Base-by-base conservation (phyloP, 139 green algal genomes). In the Pleodorina starrii region DNA sequence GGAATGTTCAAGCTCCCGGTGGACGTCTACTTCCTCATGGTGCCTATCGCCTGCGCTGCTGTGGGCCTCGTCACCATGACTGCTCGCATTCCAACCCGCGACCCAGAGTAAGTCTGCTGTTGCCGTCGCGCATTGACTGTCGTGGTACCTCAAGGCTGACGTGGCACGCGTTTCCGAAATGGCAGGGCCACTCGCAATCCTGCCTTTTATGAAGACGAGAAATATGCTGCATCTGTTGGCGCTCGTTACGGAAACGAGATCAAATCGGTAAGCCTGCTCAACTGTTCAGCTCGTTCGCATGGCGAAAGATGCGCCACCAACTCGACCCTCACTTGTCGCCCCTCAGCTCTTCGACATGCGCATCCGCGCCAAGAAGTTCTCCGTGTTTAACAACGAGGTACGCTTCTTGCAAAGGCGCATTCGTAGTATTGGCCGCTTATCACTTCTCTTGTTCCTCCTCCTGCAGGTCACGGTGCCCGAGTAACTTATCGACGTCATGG, bases 261-360 rank as follows among this genome's bases (percentile, higher is more conserved):
- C 25, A 80, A 80, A 10, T 80, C 72, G 42, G 72, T 80, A 11
- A 80, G 72, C 46, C 4, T 57, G 42, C 5, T 42, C 57, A 10
- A 69, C 5, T n/a, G 21, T 35, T 69, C 21, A 35, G n/a, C 57
- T 11, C 57, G 21, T n/a, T 69, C 57, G n/a, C n/a, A n/a, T n/a
- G n/a, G n/a, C n/a, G n/a, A n/a, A n/a, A n/a, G n/a, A n/a, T n/a
- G n/a, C n/a, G n/a, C n/a, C n/a, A n/a, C n/a, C n/a, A n/a, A n/a
- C n/a, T n/a, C n/a, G n/a, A 25, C 5, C 40, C 6, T 23, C 17
- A 17, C 19, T 17, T 23, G 11, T 36, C 21, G 19, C 2, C 72
- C 42, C 42, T 40, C 72, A 80, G 72, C 43, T 80, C 23, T 80
- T 80, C 42, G 72, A 80, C 42, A 80, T 80, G 72, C 72, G 72